Evolutionary conservation across 1,139 yeast genomes (phyloP).

Genomic region (Pichia terricola): DNA sequence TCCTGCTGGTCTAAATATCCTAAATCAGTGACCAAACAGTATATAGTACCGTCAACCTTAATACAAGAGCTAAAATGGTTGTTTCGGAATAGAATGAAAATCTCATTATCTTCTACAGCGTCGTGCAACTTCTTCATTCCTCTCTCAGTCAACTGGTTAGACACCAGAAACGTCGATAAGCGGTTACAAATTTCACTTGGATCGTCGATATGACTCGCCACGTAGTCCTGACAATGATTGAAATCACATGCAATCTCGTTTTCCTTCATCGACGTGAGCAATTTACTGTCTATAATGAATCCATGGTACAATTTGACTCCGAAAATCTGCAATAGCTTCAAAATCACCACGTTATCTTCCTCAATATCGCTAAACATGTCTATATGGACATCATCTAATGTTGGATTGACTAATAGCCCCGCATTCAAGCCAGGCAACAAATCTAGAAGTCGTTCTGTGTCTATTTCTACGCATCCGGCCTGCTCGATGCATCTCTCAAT

Average conservation of each 20-base stretch:
- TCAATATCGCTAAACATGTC: slow-evolving; percentile 19
- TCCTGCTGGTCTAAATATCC: slow-evolving; percentile 42
- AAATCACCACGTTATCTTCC: slow-evolving; percentile 10
- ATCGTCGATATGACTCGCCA: slow-evolving; percentile 15
- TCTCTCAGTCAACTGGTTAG: slow-evolving; percentile 41
- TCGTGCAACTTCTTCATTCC: slow-evolving; percentile 32
- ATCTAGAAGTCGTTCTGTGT: slow-evolving; percentile 4
- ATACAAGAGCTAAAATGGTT: slow-evolving; percentile 73
- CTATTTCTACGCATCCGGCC: too few species aligned
- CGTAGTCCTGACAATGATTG: slow-evolving; percentile 37
- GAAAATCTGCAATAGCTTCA: slow-evolving; percentile 31
- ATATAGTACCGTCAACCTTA: slow-evolving; percentile 42
- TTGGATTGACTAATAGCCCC: slow-evolving; percentile 70
- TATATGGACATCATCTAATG: slow-evolving; percentile 33
- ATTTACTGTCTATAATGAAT: slow-evolving; percentile 32
- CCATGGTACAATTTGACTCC: slow-evolving; percentile 40
- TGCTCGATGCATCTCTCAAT: too few species aligned
- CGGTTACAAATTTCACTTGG: too few species aligned
- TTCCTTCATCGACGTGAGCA: slow-evolving; percentile 21
- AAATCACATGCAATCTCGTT: slow-evolving; percentile 19
- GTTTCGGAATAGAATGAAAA: slow-evolving; percentile 69
- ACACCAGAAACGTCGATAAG: too few species aligned
- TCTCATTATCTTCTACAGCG: slow-evolving; percentile 34
- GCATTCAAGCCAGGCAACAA: slow-evolving; percentile 55
- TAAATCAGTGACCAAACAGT: slow-evolving; percentile 61